These are phyloP conservation scores for Sarocladium oryzae DNA, from an alignment of 2,329 filamentous ascomycete species.

Conservation along the genomic window DNA sequence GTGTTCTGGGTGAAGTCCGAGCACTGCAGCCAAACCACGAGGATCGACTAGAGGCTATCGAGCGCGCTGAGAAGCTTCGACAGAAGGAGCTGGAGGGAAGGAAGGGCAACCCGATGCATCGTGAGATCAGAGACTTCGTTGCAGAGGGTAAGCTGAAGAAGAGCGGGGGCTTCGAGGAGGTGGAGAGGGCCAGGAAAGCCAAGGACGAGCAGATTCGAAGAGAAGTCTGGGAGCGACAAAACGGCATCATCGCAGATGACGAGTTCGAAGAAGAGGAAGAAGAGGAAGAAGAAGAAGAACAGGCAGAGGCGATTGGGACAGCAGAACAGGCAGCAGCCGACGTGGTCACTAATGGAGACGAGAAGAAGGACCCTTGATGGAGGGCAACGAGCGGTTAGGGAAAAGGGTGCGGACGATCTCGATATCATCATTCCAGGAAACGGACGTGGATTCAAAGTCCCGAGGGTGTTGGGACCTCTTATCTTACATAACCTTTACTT, in stretches of 20 bases:
- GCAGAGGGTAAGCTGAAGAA: conserved; percentile 91
- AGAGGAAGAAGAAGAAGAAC: conserved; percentile 18
- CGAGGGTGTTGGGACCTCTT: not conserved
- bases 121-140: conserved; percentile 80
- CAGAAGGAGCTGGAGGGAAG: conserved; percentile 82
- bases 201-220: conserved; percentile 83
- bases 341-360: no score
- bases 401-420: no score
- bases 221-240: conserved; percentile 67
- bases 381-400: no score
- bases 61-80: conserved; percentile 87
- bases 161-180: conserved; percentile 89
- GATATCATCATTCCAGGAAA: not conserved
- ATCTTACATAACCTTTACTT: no score
- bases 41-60: conserved; percentile 86
- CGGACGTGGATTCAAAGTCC: conserved; percentile 10
- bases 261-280: conserved; percentile 32
- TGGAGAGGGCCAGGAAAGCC: conserved; percentile 73
- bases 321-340: conserved; percentile 14
- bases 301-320: conserved; percentile 11
- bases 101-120: conserved; percentile 68
- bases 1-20: conserved; percentile 84
- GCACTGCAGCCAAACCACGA: conserved; percentile 94
- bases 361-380: no score
- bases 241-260: conserved; percentile 45